phyloP scores from a whole-genome alignment of 192 early-diverging fungal species.

The Kickxella alabastrina region DNA sequence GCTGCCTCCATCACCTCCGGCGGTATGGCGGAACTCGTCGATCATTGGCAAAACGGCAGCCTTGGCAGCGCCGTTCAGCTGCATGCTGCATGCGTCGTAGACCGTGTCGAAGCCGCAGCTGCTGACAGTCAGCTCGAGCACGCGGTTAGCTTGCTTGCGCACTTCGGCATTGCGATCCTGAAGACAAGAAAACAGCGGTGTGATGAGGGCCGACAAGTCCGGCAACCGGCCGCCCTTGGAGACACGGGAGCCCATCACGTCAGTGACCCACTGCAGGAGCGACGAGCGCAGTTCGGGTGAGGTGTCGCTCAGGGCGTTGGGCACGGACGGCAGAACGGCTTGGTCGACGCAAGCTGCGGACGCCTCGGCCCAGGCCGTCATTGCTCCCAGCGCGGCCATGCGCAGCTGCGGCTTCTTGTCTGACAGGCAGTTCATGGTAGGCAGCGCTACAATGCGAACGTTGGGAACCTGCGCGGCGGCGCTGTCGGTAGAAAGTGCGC shows the following conservation, averaged over 20 bases:
- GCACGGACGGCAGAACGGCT: slow-evolving; percentile 60
- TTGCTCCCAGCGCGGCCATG: slow-evolving; percentile 63
- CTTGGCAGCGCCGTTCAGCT: slow-evolving; percentile 72
- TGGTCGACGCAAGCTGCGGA: slow-evolving; percentile 60
- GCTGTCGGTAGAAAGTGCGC: slow-evolving; percentile 71
- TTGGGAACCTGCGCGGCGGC: slow-evolving; percentile 78
- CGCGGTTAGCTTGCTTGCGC: slow-evolving; percentile 75
- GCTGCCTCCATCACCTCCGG: slow-evolving; percentile 11
- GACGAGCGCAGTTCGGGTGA: slow-evolving; percentile 87
- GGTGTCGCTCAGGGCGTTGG: slow-evolving; percentile 64
- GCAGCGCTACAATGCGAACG: slow-evolving; percentile 62
- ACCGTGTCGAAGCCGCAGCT: slow-evolving; percentile 72
- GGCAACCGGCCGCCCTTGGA: slow-evolving; percentile 43
- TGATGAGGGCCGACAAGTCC: slow-evolving; percentile 63
- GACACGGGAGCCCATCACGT: slow-evolving; percentile 54
- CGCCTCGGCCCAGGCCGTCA: slow-evolving; percentile 70
- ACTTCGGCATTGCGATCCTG: slow-evolving; percentile 89
- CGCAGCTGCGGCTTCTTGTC: slow-evolving; percentile 93
- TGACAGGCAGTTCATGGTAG: slow-evolving; percentile 68
- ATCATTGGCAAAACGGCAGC: slow-evolving; percentile 72
- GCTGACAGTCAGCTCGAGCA: slow-evolving; percentile 63
- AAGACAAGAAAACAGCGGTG: slow-evolving; percentile 72
- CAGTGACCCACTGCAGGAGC: slow-evolving; percentile 75
- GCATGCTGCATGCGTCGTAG: slow-evolving; percentile 59
- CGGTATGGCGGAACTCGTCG: slow-evolving; percentile 60